Conservation (phyloP, 805 yeast genomes). For the Kuraishia cidri region DNA sequence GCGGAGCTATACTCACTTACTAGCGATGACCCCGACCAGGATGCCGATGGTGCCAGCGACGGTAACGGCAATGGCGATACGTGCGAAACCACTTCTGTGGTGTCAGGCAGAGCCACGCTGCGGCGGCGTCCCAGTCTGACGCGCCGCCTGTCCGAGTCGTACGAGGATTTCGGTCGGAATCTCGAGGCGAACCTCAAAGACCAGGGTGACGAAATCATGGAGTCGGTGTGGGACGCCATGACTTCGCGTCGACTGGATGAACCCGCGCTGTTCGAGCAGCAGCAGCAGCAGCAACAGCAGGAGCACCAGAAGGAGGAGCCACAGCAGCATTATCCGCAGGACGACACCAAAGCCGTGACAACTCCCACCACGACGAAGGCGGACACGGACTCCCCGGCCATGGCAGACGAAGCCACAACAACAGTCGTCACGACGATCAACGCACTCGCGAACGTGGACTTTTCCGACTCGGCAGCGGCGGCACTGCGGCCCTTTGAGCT, state of each 20-base stretch:
- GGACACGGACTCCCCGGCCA: background rate
- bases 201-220: conserved; percentile 56
- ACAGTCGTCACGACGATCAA: background rate
- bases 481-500: conserved; percentile 18
- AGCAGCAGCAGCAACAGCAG: background rate
- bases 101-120: background rate
- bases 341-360: background rate
- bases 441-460: background rate
- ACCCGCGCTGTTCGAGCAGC: conserved; percentile 2
- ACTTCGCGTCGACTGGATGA: conserved; percentile 13
- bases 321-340: no score
- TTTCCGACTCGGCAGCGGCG: background rate
- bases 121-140: conserved; percentile 12
- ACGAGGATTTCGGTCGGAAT: conserved; percentile 15
- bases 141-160: conserved; percentile 15
- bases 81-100: background rate
- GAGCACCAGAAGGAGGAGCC: no score
- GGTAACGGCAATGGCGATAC: conserved; percentile 2
- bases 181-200: conserved; percentile 40
- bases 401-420: background rate
- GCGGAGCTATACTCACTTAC: conserved; percentile 7
- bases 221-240: conserved; percentile 53
- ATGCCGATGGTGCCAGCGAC: conserved; percentile 5
- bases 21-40: conserved; percentile 11
- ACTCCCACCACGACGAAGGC: background rate